phyloP scores from a whole-genome alignment of 208 protist genomes.

The Naegleria gruberi region DNA sequence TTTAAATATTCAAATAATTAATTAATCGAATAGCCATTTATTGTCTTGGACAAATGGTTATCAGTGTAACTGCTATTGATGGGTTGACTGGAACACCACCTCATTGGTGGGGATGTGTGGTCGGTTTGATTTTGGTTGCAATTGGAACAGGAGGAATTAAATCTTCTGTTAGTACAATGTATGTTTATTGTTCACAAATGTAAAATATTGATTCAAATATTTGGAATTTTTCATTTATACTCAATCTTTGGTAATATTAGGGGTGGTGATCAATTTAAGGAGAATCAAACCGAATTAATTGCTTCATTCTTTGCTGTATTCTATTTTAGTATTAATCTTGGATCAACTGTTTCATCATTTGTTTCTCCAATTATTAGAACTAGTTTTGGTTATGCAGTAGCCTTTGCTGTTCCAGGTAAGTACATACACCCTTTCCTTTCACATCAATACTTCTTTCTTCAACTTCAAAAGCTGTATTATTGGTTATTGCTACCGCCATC shows the following conservation, averaged over 20 bases:
- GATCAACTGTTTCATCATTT: constrained; percentile 43
- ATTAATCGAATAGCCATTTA: constrained; percentile 36
- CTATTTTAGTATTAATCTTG: constrained; percentile 54
- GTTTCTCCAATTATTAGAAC: constrained; percentile 47
- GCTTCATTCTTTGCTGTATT: constrained; percentile 46
- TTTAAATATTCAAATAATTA: constrained; percentile 25
- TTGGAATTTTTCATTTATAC: too few relatives aligned
- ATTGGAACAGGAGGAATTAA: constrained; percentile 60
- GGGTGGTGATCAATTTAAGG: constrained; percentile 47
- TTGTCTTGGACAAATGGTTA: constrained; percentile 38
- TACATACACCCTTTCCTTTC: too few relatives aligned
- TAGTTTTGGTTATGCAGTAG: constrained; percentile 21
- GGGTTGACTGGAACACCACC: constrained; percentile 37
- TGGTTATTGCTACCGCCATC: constrained; percentile 10
- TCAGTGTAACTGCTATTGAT: constrained; percentile 44
- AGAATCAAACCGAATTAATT: constrained; percentile 29
- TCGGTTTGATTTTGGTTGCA: constrained; percentile 43
- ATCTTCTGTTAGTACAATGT: constrained; percentile 12
- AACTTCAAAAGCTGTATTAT: too few relatives aligned
- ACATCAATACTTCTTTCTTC: too few relatives aligned
- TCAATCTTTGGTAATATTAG: too few relatives aligned
- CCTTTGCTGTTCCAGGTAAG: constrained; percentile 16
- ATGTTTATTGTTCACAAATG: too few relatives aligned
- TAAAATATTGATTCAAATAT: too few relatives aligned
- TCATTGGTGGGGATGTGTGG: constrained; percentile 37